These are phyloP conservation scores for Podochytrium sp. DNA, from an alignment of 192 early-diverging fungal genomes.

Conservation along the genomic window DNA sequence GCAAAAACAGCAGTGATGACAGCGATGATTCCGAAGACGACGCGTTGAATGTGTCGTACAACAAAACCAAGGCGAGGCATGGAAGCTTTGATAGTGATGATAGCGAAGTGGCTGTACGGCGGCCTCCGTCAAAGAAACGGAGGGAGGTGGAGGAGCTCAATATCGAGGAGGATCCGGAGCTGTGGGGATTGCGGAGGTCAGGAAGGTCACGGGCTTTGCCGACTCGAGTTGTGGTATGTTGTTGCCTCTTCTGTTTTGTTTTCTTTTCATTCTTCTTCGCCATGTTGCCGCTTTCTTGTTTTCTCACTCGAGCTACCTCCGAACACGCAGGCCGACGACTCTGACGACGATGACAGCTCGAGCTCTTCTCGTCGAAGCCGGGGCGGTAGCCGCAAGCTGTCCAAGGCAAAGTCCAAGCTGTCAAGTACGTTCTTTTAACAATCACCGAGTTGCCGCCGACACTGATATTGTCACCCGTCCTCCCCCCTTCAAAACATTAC, in stretches of 20 bases:
- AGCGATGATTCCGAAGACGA: conserved; percentile 27
- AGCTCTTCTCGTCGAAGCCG: conserved; percentile 11
- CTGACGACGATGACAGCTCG: conserved; percentile 16
- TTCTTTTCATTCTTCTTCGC: background rate
- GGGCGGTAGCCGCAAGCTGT: background rate
- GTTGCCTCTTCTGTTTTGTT: conserved; percentile 12
- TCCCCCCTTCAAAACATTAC: background rate
- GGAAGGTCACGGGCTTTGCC: conserved; percentile 47
- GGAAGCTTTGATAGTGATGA: conserved; percentile 19
- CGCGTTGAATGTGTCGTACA: conserved; percentile 16
- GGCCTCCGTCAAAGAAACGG: background rate
- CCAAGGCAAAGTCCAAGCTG: conserved; percentile 2
- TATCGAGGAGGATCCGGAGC: conserved; percentile 58
- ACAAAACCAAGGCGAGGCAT: background rate
- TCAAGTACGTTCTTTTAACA: conserved; percentile 14
- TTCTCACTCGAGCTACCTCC: background rate
- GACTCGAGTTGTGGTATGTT: conserved; percentile 41
- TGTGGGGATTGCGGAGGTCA: conserved; percentile 69
- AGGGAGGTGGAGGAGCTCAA: background rate
- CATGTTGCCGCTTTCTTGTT: background rate
- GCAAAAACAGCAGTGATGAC: background rate
- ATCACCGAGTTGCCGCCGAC: no score
- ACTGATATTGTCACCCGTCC: no score
- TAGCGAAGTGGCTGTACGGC: background rate
- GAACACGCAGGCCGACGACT: background rate